Evolutionary conservation across 1,139 yeast species (phyloP).

Genomic region (Taphrina deformans): DNA sequence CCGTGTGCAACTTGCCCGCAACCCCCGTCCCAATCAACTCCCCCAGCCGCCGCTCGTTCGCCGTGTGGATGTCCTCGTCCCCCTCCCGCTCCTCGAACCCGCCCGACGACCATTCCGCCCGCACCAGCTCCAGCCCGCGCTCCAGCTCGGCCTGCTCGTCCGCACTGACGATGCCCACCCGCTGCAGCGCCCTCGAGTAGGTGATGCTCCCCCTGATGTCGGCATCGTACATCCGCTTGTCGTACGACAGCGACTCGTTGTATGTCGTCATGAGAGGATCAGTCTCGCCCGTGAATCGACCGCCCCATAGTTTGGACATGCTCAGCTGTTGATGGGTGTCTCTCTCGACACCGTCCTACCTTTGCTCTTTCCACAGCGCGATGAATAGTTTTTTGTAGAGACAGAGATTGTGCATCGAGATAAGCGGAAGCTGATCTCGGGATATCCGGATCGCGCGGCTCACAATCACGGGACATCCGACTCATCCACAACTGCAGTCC

Average conservation of each 20-base stretch:
- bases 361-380: too few relatives aligned
- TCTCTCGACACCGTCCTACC: too few relatives aligned
- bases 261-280: slow-evolving; percentile 97
- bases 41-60: slow-evolving; percentile 95
- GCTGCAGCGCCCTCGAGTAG: slow-evolving; percentile 81
- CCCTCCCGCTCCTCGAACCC: slow-evolving; percentile 80
- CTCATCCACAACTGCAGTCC: too few relatives aligned
- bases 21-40: slow-evolving; percentile 90
- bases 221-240: slow-evolving; percentile 88
- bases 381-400: too few relatives aligned
- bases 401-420: neutral
- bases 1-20: slow-evolving; percentile 97
- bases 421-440: neutral
- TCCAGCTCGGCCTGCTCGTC: slow-evolving; percentile 79
- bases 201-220: slow-evolving; percentile 93
- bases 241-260: slow-evolving; percentile 95
- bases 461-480: neutral
- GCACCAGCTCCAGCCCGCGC: slow-evolving; percentile 68
- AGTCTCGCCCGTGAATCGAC: slow-evolving; percentile 87
- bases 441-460: neutral
- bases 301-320: slow-evolving; percentile 85
- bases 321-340: too few relatives aligned
- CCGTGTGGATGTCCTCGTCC: slow-evolving; percentile 98
- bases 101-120: slow-evolving; percentile 76
- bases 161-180: slow-evolving; percentile 68